phyloP scores from a whole-genome alignment of 2,329 filamentous ascomycete genomes.

The Plectosphaerella plurivora region DNA sequence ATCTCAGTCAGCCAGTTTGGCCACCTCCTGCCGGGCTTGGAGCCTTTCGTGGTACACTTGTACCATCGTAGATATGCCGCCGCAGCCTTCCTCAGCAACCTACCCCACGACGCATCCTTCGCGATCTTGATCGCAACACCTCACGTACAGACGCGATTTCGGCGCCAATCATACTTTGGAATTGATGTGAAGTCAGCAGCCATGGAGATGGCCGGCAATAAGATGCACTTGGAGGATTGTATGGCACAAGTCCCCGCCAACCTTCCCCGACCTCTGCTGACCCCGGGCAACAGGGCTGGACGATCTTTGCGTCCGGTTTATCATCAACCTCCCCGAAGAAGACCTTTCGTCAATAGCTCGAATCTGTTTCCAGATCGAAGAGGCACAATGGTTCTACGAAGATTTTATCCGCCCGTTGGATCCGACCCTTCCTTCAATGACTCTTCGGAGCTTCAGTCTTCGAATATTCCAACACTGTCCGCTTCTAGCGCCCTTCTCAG shows the following conservation, averaged over 20 bases:
- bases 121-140: too few relatives aligned
- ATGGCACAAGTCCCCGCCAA: slow-evolving; percentile 22
- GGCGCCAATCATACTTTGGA: slow-evolving; percentile 2
- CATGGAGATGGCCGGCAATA: slow-evolving; percentile 61
- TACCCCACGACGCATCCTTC: too few relatives aligned
- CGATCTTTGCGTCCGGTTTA: slow-evolving; percentile 96
- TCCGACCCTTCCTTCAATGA: slow-evolving; percentile 78
- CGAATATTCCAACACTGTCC: slow-evolving; percentile 94
- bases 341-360: slow-evolving; percentile 86
- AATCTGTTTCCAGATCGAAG: slow-evolving; percentile 98
- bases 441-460: slow-evolving; percentile 78
- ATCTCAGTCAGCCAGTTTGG: too few relatives aligned
- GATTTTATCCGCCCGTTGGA: slow-evolving; percentile 94
- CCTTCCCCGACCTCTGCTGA: slow-evolving; percentile 8
- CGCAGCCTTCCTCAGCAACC: neutral
- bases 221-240: slow-evolving; percentile 91
- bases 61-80: neutral
- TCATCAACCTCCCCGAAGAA: slow-evolving; percentile 91
- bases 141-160: too few relatives aligned
- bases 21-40: too few relatives aligned
- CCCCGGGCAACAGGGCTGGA: slow-evolving; percentile 66
- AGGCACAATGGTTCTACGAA: slow-evolving; percentile 99
- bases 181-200: slow-evolving; percentile 32
- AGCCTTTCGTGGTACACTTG: too few relatives aligned
- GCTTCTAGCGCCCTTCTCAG: slow-evolving; percentile 74